These are phyloP conservation scores for Puccinia novopanici DNA, from an alignment of 1,284 basidiomycete genomes.

Conservation along the genomic window DNA sequence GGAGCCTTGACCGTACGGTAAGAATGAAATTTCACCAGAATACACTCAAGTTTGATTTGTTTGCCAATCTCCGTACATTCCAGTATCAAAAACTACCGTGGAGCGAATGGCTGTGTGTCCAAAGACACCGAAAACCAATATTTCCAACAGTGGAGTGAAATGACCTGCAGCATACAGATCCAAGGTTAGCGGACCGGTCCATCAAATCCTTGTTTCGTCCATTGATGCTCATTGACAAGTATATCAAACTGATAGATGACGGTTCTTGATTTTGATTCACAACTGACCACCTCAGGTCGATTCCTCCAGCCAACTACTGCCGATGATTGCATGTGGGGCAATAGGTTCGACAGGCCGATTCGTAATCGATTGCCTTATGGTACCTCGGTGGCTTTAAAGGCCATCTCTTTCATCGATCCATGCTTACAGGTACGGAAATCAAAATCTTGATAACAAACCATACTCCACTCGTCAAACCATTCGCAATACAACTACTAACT, in stretches of 20 bases:
- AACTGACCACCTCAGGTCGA: constrained; percentile 24
- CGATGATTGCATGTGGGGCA: constrained; percentile 46
- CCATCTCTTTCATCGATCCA: constrained; percentile 48
- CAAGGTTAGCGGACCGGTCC: constrained; percentile 25
- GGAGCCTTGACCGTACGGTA: constrained; percentile 44
- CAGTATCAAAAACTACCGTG: constrained; percentile 46
- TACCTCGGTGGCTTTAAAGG: constrained; percentile 38
- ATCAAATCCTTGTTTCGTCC: not conserved
- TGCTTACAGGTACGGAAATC: constrained; percentile 16
- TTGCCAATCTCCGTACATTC: not conserved
- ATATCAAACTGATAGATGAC: too few species aligned
- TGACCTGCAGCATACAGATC: constrained; percentile 49
- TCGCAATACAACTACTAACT: not conserved
- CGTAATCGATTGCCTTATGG: constrained; percentile 45
- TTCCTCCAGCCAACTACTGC: constrained; percentile 34
- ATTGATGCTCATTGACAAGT: too few species aligned
- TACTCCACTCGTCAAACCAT: too few species aligned
- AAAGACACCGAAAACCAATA: constrained; percentile 37
- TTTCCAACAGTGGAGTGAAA: constrained; percentile 29
- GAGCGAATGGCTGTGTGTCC: constrained; percentile 9
- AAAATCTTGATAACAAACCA: too few species aligned
- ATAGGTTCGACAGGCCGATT: constrained; percentile 47
- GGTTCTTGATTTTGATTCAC: too few species aligned
- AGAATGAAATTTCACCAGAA: not conserved
- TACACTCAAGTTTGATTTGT: not conserved